These are phyloP conservation scores for Mollisiaceae sp. DNA, from an alignment of 2,329 filamentous ascomycete species.

Conservation along the genomic window DNA sequence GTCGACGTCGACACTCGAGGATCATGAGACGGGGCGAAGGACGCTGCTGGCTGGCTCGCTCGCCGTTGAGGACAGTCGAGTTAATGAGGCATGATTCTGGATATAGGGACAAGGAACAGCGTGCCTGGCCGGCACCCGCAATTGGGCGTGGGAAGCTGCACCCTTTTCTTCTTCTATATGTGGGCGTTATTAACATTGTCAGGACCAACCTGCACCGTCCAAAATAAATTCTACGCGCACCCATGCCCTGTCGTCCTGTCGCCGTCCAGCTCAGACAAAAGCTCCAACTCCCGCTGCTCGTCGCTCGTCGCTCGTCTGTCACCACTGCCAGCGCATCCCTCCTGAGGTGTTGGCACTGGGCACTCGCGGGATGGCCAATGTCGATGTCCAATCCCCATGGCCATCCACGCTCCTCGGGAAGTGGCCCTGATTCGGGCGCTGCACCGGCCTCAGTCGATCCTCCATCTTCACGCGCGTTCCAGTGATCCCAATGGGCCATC, in stretches of 20 bases:
- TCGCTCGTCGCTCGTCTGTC: not conserved
- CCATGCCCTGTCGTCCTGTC: not conserved
- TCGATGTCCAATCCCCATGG: slow-evolving; percentile 1
- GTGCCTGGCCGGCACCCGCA: not conserved
- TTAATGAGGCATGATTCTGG: slow-evolving; percentile 5
- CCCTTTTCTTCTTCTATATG: not conserved
- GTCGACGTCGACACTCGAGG: slow-evolving; percentile 13
- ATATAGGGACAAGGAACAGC: slow-evolving; percentile 16
- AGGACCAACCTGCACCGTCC: slow-evolving; percentile 7
- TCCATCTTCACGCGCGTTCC: not conserved
- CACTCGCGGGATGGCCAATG: not conserved
- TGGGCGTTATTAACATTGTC: slow-evolving; percentile 11
- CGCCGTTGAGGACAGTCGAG: not conserved
- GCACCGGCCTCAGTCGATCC: not conserved
- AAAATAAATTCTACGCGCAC: slow-evolving; percentile 17
- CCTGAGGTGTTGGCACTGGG: not conserved
- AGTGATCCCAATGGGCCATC: not conserved
- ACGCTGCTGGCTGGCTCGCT: not conserved
- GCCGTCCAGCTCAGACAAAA: slow-evolving; percentile 5
- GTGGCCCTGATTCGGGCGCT: not conserved
- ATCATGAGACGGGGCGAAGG: slow-evolving; percentile 17
- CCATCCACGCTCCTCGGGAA: not conserved
- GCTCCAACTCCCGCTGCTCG: not conserved
- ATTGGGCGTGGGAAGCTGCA: slow-evolving; percentile 8
- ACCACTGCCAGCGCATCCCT: slow-evolving; percentile 22